Percentiles rank a stretch among this genome's conserved stretches.
phyloP scores from a whole-genome alignment of 441 rosid genomes.

The Hura crepitans region DNA sequence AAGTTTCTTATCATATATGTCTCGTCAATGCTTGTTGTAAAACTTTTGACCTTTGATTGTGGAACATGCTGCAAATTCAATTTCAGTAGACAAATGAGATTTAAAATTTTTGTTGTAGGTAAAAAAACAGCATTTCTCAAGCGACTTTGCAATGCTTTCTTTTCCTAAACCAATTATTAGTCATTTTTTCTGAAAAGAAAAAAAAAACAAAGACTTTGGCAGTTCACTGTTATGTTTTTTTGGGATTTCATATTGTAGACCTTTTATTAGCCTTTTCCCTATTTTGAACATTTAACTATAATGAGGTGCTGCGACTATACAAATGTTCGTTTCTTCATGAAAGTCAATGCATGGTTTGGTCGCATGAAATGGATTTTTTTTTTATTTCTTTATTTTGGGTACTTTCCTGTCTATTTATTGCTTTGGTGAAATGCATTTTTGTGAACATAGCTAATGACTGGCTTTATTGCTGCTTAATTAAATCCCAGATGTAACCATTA shows the following conservation, averaged over 20 bases:
- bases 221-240: background rate
- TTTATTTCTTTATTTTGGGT: background rate
- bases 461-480: background rate
- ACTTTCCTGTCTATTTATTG: slow-evolving; percentile 1
- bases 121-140: background rate
- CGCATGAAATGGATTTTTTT: slow-evolving; percentile 2
- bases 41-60: background rate
- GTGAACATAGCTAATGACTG: background rate
- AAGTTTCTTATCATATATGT: background rate
- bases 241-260: background rate
- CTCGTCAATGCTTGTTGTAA: too few species aligned
- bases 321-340: slow-evolving; percentile 14
- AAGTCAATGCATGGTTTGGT: background rate
- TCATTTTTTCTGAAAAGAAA: too few species aligned
- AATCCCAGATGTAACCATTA: background rate
- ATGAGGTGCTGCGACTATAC: background rate
- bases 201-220: slow-evolving; percentile 14
- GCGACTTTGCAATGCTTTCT: background rate
- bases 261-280: background rate
- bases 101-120: too few species aligned
- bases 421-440: background rate
- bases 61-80: background rate
- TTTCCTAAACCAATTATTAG: too few species aligned
- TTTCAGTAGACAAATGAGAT: background rate
- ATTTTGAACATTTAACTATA: background rate